These are phyloP conservation scores for Nothopassalora personata DNA, from an alignment of 2,329 filamentous ascomycete genomes.

Conservation along the genomic window DNA sequence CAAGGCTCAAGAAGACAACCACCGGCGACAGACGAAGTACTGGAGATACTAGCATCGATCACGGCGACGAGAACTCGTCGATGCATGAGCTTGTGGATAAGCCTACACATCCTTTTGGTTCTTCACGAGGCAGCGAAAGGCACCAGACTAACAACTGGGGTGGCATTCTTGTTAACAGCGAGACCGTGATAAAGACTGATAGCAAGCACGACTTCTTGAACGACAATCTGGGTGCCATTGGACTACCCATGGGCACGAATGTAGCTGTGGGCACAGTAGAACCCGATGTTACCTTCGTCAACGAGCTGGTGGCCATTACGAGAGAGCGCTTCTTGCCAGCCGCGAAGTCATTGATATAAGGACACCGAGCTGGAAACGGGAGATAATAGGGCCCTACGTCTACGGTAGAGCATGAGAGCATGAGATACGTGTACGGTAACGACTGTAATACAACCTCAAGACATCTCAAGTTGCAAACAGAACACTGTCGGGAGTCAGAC, in stretches of 20 bases:
- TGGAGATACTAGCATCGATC: slow-evolving; percentile 9
- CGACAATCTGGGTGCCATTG: slow-evolving; percentile 15
- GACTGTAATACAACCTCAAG: not conserved
- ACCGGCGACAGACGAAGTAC: slow-evolving; percentile 7
- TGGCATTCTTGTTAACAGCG: slow-evolving; percentile 35
- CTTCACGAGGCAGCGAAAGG: slow-evolving; percentile 12
- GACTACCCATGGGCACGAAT: slow-evolving; percentile 26
- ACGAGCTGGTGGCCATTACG: slow-evolving; percentile 33
- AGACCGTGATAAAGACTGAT: slow-evolving; percentile 31
- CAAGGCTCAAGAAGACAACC: slow-evolving; percentile 2
- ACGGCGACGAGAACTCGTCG: slow-evolving; percentile 18
- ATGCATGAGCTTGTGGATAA: slow-evolving; percentile 27
- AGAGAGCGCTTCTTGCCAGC: slow-evolving; percentile 25
- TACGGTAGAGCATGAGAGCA: not conserved
- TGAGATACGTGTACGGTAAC: not conserved
- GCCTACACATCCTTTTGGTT: slow-evolving; percentile 17
- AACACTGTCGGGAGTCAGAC: not conserved
- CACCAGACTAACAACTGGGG: slow-evolving; percentile 25
- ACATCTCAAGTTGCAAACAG: not conserved
- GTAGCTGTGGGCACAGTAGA: slow-evolving; percentile 30
- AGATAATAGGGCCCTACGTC: no score
- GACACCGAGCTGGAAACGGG: no score
- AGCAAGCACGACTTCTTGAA: slow-evolving; percentile 24
- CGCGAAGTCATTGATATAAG: slow-evolving; percentile 6
- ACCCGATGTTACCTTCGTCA: slow-evolving; percentile 39